Conservation (phyloP, 2,329 filamentous ascomycete genomes). For the Alternaria viburni region DNA sequence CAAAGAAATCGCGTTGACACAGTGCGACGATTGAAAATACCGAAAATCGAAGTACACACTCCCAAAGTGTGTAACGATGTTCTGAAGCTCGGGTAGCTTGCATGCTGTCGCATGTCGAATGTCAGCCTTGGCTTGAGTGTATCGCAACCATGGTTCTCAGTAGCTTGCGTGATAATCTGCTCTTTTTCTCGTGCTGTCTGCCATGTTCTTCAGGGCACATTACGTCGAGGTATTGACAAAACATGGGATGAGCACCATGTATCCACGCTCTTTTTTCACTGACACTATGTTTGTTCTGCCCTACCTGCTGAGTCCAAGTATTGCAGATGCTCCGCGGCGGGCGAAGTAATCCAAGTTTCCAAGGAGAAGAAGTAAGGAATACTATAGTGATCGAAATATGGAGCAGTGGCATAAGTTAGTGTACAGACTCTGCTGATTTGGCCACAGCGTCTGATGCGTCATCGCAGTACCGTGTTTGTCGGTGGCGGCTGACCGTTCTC, state of each 20-base stretch:
- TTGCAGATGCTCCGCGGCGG: background rate
- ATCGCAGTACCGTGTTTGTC: background rate
- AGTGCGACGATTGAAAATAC: background rate
- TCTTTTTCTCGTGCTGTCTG: background rate
- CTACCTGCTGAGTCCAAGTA: background rate
- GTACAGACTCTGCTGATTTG: background rate
- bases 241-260: background rate
- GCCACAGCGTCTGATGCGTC: background rate
- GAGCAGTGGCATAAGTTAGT: background rate
- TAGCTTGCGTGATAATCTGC: background rate
- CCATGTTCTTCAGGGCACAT: background rate
- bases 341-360: background rate
- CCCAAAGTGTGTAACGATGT: background rate
- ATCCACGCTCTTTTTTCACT: background rate
- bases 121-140: background rate
- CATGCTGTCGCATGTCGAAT: background rate
- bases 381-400: background rate
- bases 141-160: background rate
- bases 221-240: background rate
- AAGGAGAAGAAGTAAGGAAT: background rate
- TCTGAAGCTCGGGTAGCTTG: background rate
- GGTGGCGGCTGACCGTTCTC: background rate
- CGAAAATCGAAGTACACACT: background rate
- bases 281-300: background rate
- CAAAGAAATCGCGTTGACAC: background rate